phyloP scores from a whole-genome alignment of 176 grass and related monocot genomes.

The Triticum timopheevii region DNA sequence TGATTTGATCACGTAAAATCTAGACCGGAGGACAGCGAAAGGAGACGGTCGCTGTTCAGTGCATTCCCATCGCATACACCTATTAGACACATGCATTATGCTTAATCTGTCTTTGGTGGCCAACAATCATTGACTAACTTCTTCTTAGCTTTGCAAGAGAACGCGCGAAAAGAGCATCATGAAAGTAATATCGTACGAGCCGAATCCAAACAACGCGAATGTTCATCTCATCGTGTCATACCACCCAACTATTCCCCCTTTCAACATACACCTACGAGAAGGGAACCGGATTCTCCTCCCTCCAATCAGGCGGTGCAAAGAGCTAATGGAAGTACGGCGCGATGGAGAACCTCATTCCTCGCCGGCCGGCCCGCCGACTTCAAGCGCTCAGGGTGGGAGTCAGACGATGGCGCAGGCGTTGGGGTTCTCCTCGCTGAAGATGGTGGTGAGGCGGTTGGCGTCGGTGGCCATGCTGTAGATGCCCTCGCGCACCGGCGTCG shows the following conservation, averaged over 20 bases:
- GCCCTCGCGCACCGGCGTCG: constrained; percentile 89
- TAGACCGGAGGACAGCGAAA: background rate
- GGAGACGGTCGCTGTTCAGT: no score
- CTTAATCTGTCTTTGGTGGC: background rate
- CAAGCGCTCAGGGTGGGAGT: background rate
- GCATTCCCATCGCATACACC: background rate
- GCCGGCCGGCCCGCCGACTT: background rate
- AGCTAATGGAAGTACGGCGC: constrained; percentile 12
- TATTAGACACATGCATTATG: background rate
- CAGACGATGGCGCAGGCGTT: constrained; percentile 86
- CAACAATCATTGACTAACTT: constrained; percentile 25
- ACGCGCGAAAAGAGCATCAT: background rate
- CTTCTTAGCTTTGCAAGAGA: background rate
- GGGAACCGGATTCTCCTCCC: constrained; percentile 56
- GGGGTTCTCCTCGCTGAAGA: constrained; percentile 99
- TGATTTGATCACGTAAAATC: background rate
- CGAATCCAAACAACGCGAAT: background rate
- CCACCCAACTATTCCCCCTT: constrained; percentile 19
- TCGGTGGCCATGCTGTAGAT: constrained; percentile 97
- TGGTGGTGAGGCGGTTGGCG: constrained; percentile 81
- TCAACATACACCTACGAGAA: constrained; percentile 6
- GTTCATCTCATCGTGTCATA: background rate
- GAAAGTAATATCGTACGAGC: background rate
- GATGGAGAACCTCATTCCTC: constrained; percentile 16
- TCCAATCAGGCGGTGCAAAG: background rate